These are phyloP conservation scores for Chrysochromulina tobinii DNA, from an alignment of 78 protist species.

Conservation along the genomic window DNA sequence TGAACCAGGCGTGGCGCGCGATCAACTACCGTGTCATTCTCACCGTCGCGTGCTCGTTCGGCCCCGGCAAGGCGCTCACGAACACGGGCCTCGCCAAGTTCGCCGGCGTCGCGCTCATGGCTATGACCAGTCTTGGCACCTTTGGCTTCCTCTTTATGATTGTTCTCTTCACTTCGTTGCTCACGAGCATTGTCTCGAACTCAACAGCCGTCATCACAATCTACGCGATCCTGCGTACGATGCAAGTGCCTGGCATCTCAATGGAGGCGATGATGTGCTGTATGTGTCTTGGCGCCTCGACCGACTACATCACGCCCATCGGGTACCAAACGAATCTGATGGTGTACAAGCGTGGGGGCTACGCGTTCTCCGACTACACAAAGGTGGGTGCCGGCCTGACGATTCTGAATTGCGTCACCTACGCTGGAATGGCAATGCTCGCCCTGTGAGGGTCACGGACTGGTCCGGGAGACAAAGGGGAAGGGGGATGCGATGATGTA, in stretches of 20 bases:
- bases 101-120: neutral
- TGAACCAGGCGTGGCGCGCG: neutral
- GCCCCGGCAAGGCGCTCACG: neutral
- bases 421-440: too few relatives aligned
- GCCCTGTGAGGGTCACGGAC: too few relatives aligned
- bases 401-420: neutral
- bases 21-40: neutral
- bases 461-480: too few relatives aligned
- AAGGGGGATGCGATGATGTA: too few relatives aligned
- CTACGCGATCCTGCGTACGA: neutral
- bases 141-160: neutral
- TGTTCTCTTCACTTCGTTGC: neutral
- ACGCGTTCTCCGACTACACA: neutral
- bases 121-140: too few relatives aligned
- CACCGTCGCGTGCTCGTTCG: neutral
- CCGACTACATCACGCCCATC: neutral
- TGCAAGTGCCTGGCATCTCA: neutral
- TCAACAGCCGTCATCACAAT: neutral
- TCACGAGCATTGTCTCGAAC: neutral
- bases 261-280: neutral
- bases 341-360: constrained; percentile 35
- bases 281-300: neutral
- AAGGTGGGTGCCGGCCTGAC: neutral
- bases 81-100: neutral
- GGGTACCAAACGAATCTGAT: constrained; percentile 51